Evolutionary conservation across 192 early-diverging fungal species (phyloP), one percentile per base, ranked within the genome.

Genomic region (Pilaira anomala): DNA sequence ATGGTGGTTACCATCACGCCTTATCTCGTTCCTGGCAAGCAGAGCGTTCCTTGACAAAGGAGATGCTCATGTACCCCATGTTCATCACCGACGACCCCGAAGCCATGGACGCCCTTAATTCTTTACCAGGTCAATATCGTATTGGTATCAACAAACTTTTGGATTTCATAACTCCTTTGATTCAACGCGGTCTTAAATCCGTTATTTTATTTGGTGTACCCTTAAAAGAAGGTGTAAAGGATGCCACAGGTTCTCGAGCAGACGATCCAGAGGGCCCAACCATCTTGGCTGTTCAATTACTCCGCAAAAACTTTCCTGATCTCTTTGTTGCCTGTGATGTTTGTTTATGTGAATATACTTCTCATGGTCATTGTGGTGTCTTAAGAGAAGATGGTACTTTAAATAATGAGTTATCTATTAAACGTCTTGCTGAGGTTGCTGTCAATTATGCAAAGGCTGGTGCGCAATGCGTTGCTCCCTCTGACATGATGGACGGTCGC

Each of bases 401-500:
- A 30, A 77, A 97, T 77, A 97, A 99, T 77, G 67, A 73, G 6
- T 75, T 76, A 8, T 89, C 85, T 46, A 90, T 93, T 51, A 68
- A 86, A 48, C 82, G 95, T 8, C 52, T 99, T 36, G 93, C 90
- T 0, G 83, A 93, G 61, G 91, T 97, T 3, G 85, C 92, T 9
- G 74, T 94, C 39, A 82, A 76, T 48, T 99, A 96, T 78, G 95
- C 94, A 16, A 81, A 87, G 56, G 95, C 95, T 2, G 97, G 95
- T 41, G 91, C 91, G 46, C 91, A 96, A 36, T 85, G 92, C 62
- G 89, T 98, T 5, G 88, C 94, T 3, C 96, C 96, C 9, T 93
- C 90, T 13, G 96, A 98, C 71, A 98, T 98, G 96, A 98, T 97
- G 95, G 97, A 96, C 51, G 91, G 91, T 40, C 85, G 97, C 58